Evolutionary conservation across 2,329 filamentous ascomycete species (phyloP).

Genomic region (Aspergillus sp.): DNA sequence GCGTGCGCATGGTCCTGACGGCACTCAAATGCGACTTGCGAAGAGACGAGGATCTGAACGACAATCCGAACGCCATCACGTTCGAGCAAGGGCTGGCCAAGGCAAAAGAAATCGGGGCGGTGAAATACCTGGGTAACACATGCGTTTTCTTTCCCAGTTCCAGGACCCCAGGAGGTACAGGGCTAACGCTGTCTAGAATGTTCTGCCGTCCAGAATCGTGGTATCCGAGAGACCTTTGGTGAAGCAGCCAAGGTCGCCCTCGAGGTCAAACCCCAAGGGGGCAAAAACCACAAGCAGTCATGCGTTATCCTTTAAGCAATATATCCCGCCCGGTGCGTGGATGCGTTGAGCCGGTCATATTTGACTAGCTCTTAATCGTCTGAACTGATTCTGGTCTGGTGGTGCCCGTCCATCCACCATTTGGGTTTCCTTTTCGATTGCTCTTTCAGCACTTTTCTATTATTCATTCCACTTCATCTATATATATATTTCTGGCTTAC

Average conservation of each 20-base stretch:
- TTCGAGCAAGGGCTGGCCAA: conserved; percentile 90
- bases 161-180: neutral
- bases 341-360: neutral
- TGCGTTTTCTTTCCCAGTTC: neutral
- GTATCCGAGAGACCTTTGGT: conserved; percentile 97
- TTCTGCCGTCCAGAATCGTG: conserved; percentile 95
- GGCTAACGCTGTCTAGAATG: conserved; percentile 55
- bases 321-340: conserved; percentile 1
- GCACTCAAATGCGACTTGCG: conserved; percentile 95
- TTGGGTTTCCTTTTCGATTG: conserved; percentile 1
- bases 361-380: too few relatives aligned
- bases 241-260: conserved; percentile 93
- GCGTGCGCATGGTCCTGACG: conserved; percentile 88
- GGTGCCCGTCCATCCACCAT: too few relatives aligned
- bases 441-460: conserved; percentile 6
- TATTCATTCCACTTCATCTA: conserved; percentile 8
- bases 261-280: conserved; percentile 36
- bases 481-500: conserved; percentile 11
- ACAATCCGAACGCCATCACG: conserved; percentile 59
- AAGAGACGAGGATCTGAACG: conserved; percentile 65
- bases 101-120: conserved; percentile 79
- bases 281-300: conserved; percentile 22
- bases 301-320: conserved; percentile 30
- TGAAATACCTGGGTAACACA: conserved; percentile 70
- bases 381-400: too few relatives aligned